Evolutionary conservation across 352 stramenopile genomes (phyloP).

Genomic region (Pythium insidiosum): DNA sequence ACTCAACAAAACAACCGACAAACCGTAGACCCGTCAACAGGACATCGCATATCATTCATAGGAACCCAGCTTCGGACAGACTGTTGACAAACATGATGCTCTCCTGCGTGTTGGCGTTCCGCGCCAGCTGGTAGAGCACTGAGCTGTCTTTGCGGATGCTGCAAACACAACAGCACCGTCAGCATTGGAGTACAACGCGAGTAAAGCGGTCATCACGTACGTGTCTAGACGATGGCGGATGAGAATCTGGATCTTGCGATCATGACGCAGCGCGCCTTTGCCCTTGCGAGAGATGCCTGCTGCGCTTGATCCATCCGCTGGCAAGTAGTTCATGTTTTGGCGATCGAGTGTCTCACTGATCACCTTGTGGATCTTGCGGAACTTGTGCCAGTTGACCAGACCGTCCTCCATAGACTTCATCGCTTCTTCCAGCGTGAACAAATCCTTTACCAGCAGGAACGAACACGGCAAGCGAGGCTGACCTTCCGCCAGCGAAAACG

Average conservation of each 20-base stretch:
- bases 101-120: slow-evolving; percentile 84
- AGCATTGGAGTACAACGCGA: slow-evolving; percentile 6
- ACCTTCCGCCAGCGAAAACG: slow-evolving; percentile 67
- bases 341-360: slow-evolving; percentile 71
- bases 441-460: slow-evolving; percentile 83
- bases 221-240: slow-evolving; percentile 78
- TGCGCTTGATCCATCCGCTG: slow-evolving; percentile 22
- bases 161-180: slow-evolving; percentile 6
- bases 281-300: slow-evolving; percentile 57
- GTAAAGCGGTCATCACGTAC: slow-evolving; percentile 26
- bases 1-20: too few species aligned
- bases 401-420: slow-evolving; percentile 81
- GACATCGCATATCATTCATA: too few species aligned
- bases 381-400: slow-evolving; percentile 84
- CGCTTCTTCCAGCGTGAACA: slow-evolving; percentile 83
- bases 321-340: slow-evolving; percentile 75
- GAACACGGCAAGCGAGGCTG: slow-evolving; percentile 70
- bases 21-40: too few species aligned
- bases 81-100: slow-evolving; percentile 87
- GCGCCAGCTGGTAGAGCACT: slow-evolving; percentile 77
- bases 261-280: slow-evolving; percentile 61
- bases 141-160: slow-evolving; percentile 81
- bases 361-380: slow-evolving; percentile 71
- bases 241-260: slow-evolving; percentile 62
- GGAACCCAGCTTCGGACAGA: slow-evolving; percentile 79